phyloP scores from a whole-genome alignment of 306 rosid species.

The Cicer yamashitae region DNA sequence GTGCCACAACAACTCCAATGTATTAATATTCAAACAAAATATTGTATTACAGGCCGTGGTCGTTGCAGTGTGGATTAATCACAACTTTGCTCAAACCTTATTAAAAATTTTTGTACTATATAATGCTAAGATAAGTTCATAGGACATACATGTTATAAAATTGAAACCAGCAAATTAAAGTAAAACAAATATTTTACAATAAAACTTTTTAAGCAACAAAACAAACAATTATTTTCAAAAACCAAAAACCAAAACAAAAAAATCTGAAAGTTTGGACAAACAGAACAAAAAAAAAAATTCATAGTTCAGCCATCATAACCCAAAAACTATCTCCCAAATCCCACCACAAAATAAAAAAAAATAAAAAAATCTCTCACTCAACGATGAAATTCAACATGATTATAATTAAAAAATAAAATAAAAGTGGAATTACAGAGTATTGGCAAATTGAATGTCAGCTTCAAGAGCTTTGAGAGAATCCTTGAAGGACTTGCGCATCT shows the following conservation, averaged over 20 bases:
- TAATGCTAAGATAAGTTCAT: no score
- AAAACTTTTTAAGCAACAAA: background rate
- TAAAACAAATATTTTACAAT: no score
- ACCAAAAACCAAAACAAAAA: background rate
- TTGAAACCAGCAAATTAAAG: background rate
- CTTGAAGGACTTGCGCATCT: constrained; percentile 46
- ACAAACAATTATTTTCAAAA: background rate
- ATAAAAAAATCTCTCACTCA: background rate
- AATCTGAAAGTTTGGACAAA: constrained; percentile 6
- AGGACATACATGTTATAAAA: no score
- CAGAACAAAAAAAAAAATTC: constrained; percentile 12
- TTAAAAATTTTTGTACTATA: no score
- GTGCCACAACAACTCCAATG: constrained; percentile 18
- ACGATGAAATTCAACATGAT: background rate
- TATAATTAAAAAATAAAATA: background rate
- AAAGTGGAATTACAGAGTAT: constrained; percentile 35
- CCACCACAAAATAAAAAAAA: background rate
- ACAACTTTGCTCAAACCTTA: no score
- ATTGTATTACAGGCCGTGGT: no score
- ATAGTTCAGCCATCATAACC: constrained; percentile 18
- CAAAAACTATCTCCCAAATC: background rate
- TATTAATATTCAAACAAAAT: constrained; percentile 7
- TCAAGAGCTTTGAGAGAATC: constrained; percentile 54
- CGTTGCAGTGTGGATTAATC: no score
- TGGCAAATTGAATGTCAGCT: constrained; percentile 46